Evolutionary conservation across 192 early-diverging fungal genomes (phyloP), one percentile per base, ranked within the genome.

Genomic region (Coemansia sp.): DNA sequence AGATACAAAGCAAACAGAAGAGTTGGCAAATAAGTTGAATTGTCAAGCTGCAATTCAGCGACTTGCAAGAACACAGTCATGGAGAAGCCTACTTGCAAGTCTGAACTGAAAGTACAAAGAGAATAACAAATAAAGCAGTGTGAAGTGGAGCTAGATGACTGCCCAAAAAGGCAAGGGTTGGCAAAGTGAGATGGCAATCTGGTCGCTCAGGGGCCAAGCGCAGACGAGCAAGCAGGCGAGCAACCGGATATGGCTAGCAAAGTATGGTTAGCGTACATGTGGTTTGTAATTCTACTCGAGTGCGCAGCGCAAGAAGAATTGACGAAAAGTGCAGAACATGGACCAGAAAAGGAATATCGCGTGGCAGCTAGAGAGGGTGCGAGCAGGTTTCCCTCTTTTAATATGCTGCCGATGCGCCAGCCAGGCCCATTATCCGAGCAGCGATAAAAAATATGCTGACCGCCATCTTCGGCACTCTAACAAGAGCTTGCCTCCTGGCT

Each of bases 401-500:
- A 52, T 52, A 52, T 52, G 50, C 14, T 22, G 50, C 50, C 50
- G 50, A 25, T 52, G 50, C 25, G 50, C 21, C 50, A 20, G 15
- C 3, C 20, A 21, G n/a, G 20, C 21, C 50, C 50, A 52, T 52
- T 52, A 20, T 52, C 25, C 50, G 21, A 52, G 15, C 50, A 52
- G 14, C 19, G 50, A 52, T 52, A 52, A 25, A 52, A 52, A 52
- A 23, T 52, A 52, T 15, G 50, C 50, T 52, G 50, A 10, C 21
- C 50, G 50, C 50, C 50, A 52, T 52, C 22, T 14, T 52, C 50
- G 50, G 58, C 58, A 60, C 38, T 40, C 42, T 60, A 40, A 23
- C 58, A 60, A 60, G 42, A 25, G 50, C 4, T 52, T 52, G 19
- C 25, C 15, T 52, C 21, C 10, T 52, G 20, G 20, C 50, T 25